A percentile compares a stretch with the other conserved stretches of the same genome.
These are phyloP conservation scores for Eucommia ulmoides DNA, from an alignment of 257 asterid genomes.

Conservation along the genomic window DNA sequence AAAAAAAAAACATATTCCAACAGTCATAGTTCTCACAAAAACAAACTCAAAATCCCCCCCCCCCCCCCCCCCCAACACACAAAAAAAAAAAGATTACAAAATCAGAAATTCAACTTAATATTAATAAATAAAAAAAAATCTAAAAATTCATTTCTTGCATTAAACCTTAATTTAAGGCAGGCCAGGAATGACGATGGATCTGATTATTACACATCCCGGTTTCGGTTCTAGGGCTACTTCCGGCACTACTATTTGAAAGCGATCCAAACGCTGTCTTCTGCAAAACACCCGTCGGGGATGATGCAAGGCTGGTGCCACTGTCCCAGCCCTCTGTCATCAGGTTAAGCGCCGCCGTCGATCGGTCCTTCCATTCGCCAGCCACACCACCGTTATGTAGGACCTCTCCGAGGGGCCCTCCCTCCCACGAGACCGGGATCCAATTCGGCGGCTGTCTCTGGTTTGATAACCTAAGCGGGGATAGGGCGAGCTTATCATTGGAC, in stretches of 20 bases:
- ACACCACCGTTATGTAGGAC: slow-evolving; percentile 37
- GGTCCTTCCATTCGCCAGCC: slow-evolving; percentile 17
- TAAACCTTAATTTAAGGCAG: too few species aligned
- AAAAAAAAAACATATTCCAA: neutral
- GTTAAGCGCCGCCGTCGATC: slow-evolving; percentile 42
- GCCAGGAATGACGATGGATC: too few species aligned
- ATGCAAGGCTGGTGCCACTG: slow-evolving; percentile 33
- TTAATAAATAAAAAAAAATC: too few species aligned
- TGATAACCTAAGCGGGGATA: slow-evolving; percentile 23
- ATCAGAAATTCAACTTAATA: too few species aligned
- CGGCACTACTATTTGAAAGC: slow-evolving; percentile 66
- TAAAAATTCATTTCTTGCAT: too few species aligned
- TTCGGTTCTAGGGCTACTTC: slow-evolving; percentile 68
- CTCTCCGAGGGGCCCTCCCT: slow-evolving; percentile 94
- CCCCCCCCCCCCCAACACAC: too few species aligned
- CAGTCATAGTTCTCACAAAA: too few species aligned
- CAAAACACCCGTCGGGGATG: slow-evolving; percentile 85
- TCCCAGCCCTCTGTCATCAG: slow-evolving; percentile 57
- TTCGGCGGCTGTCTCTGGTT: slow-evolving; percentile 39
- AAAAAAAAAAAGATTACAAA: too few species aligned
- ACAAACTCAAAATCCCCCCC: too few species aligned
- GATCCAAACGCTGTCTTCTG: slow-evolving; percentile 61
- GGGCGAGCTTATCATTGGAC: slow-evolving; percentile 23
- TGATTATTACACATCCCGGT: too few species aligned
- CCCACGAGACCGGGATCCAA: slow-evolving; percentile 44